Evolutionary conservation across 2,329 filamentous ascomycete species (phyloP), one percentile per base, ranked within the genome.

Genomic region (Exophiala sp.): DNA sequence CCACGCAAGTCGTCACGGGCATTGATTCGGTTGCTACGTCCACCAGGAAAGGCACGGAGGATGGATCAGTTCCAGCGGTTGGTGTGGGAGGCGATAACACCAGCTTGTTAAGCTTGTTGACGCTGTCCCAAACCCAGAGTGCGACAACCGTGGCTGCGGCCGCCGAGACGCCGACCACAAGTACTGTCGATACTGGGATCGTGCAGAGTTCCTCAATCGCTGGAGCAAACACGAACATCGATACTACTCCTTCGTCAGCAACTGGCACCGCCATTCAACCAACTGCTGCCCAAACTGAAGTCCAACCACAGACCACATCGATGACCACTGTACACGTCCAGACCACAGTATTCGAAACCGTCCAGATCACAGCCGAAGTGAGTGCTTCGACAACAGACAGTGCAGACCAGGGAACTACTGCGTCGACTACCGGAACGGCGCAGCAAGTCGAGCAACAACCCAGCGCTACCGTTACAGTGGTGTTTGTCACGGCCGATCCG

Each of bases 21-120:
- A 38, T 50, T 34, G 43, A 52, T 34, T 22, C 52, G 3, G 35
- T 42, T 14, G 51, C 50, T 3, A 21, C 54, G 2, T 46, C 48
- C 14, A 53, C 56, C 13, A 34, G 48, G 18, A 42, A 43, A 38
- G 57, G 57, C 23, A 57, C 43, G 13, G 50, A 59, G 32, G 43
- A 60, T 52, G 59, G 59, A n/a, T 41, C 46, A 23, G 57, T 60
- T 13, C 52, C 55, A 11, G 59, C 58, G 4, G 50, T 59, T n/a
- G 58, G 56, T 10, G 51, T 57, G 43, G 57, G 55, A 45, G 47
- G 45, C 2, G 52, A 42, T 7, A 55, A 58, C 21, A 55, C 53
- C 11, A 53, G 53, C 35, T 30, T 54, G 34, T n/a, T 58, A 42
- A 52, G 50, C 38, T 34, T 58, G 11, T 47, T 56, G 51, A 54